Conservation (phyloP, 768 basidiomycete genomes). For the Podaxis carcinomalis region DNA sequence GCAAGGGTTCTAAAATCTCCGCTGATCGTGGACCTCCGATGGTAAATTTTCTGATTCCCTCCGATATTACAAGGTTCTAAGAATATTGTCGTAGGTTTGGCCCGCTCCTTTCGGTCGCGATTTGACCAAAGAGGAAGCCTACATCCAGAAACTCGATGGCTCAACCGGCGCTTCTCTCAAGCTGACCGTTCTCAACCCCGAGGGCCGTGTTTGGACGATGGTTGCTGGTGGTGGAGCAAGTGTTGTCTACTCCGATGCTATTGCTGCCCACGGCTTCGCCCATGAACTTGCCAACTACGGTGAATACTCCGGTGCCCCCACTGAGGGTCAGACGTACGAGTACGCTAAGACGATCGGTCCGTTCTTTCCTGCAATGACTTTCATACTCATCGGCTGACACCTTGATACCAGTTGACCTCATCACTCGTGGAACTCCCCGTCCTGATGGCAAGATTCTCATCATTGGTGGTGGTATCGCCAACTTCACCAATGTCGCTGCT, state of each 20-base stretch:
- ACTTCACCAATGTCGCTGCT: constrained; percentile 99
- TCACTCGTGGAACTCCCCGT: constrained; percentile 83
- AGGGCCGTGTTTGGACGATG: constrained; percentile 99
- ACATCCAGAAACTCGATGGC: constrained; percentile 96
- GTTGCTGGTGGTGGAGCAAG: constrained; percentile 92
- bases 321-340: constrained; percentile 97
- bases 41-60: constrained; percentile 39
- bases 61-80: background rate
- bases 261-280: constrained; percentile 90
- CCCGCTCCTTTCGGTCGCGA: constrained; percentile 96
- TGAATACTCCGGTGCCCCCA: constrained; percentile 98
- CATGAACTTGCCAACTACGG: constrained; percentile 99
- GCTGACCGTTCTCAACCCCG: constrained; percentile 91
- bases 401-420: constrained; percentile 67
- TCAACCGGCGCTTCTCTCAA: constrained; percentile 98
- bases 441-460: constrained; percentile 96
- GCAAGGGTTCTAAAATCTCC: constrained; percentile 50
- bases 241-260: constrained; percentile 72
- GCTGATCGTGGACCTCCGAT: constrained; percentile 97
- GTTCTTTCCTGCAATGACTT: constrained; percentile 23
- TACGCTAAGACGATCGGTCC: constrained; percentile 96
- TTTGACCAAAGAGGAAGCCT: constrained; percentile 97
- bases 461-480: constrained; percentile 99
- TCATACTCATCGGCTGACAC: constrained; percentile 2
- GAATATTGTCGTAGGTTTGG: constrained; percentile 48